A percentile compares a stretch with the other conserved stretches of the same genome.
Evolutionary conservation across 23 red algal species (phyloP).

Genomic region (Pyropia haitanensis): DNA sequence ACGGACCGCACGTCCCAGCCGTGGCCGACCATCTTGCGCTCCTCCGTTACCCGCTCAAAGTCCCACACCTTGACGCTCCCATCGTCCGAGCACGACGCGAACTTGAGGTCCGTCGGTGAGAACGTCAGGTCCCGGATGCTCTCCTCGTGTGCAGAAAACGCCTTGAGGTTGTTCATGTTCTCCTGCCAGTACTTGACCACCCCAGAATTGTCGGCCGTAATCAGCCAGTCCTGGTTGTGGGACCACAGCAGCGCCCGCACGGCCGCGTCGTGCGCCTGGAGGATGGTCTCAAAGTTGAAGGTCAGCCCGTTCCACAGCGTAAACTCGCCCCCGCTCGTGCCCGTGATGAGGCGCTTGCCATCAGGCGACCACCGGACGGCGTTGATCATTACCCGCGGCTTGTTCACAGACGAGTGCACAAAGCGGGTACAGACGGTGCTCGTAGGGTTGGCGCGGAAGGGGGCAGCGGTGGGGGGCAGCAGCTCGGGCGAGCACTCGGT

Average conservation of each 20-base stretch:
- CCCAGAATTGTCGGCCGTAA: constrained; percentile 83
- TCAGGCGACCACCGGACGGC: constrained; percentile 95
- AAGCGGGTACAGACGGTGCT: constrained; percentile 86
- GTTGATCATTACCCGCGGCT: constrained; percentile 85
- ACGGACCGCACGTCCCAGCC: constrained; percentile 98
- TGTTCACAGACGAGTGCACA: constrained; percentile 94
- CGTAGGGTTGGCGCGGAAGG: constrained; percentile 64
- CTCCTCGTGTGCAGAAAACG: constrained; percentile 86
- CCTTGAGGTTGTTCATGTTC: constrained; percentile 99
- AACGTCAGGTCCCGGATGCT: constrained; percentile 88
- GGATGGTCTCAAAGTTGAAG: constrained; percentile 99
- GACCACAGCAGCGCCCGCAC: constrained; percentile 87
- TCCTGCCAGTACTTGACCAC: constrained; percentile 96
- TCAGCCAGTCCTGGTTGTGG: constrained; percentile 93
- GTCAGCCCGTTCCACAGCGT: constrained; percentile 98
- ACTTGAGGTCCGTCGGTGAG: constrained; percentile 73
- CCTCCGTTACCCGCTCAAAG: constrained; percentile 57
- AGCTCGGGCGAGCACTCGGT: constrained; percentile 76
- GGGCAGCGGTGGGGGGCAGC: constrained; percentile 51
- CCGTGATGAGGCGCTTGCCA: constrained; percentile 91
- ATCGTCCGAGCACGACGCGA: constrained; percentile 96
- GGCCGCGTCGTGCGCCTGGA: constrained; percentile 88
- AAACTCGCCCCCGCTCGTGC: constrained; percentile 93
- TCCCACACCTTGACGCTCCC: constrained; percentile 92
- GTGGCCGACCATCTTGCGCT: constrained; percentile 83